Evolutionary conservation across 2,329 filamentous ascomycete species (phyloP).

Genomic region (Ilyonectria destructans): DNA sequence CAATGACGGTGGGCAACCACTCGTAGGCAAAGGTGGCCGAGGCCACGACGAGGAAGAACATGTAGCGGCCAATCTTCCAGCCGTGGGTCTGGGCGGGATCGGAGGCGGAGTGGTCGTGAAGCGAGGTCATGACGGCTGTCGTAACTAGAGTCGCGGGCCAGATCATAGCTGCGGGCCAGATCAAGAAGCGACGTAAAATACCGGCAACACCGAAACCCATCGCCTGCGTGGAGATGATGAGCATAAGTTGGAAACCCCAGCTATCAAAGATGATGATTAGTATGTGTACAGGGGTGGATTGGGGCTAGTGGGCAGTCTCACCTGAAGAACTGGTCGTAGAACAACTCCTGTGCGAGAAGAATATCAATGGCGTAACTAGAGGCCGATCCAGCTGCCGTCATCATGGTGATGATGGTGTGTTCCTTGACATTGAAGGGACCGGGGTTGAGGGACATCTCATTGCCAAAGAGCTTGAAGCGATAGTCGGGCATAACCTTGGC

Average conservation of each 20-base stretch:
- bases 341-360: slow-evolving; percentile 66
- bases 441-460: slow-evolving; percentile 71
- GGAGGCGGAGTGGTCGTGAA: slow-evolving; percentile 62
- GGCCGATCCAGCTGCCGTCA: slow-evolving; percentile 73
- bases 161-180: slow-evolving; percentile 71
- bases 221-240: slow-evolving; percentile 69
- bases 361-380: slow-evolving; percentile 70
- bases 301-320: background rate
- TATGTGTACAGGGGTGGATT: background rate
- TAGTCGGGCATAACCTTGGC: slow-evolving; percentile 69
- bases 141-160: slow-evolving; percentile 71
- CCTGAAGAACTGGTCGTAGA: slow-evolving; percentile 69
- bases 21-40: slow-evolving; percentile 69
- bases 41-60: slow-evolving; percentile 73
- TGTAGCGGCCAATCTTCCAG: slow-evolving; percentile 76
- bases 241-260: slow-evolving; percentile 69
- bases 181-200: slow-evolving; percentile 67
- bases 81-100: slow-evolving; percentile 68
- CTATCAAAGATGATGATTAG: slow-evolving; percentile 43
- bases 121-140: slow-evolving; percentile 65
- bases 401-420: slow-evolving; percentile 74
- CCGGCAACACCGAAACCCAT: slow-evolving; percentile 73
- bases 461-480: slow-evolving; percentile 65
- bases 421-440: slow-evolving; percentile 76
- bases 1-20: slow-evolving; percentile 76